These are phyloP conservation scores for Bidens hawaiensis DNA, from an alignment of 140 eudicot species.

Conservation along the genomic window DNA sequence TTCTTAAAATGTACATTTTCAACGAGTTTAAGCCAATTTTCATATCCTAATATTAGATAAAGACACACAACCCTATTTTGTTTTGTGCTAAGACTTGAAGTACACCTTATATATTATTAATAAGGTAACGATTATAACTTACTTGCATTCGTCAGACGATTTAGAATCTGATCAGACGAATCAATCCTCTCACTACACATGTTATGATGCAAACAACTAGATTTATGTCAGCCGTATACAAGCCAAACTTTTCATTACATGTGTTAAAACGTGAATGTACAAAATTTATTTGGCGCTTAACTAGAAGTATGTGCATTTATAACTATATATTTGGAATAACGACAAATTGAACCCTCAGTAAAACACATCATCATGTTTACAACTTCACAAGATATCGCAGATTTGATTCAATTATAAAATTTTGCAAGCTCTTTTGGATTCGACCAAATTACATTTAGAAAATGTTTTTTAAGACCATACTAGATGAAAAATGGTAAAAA, in stretches of 20 bases:
- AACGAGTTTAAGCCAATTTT: neutral
- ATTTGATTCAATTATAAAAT: too few relatives aligned
- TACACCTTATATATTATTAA: neutral
- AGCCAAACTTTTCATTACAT: neutral
- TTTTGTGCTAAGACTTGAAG: neutral
- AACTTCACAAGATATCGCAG: too few relatives aligned
- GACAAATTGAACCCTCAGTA: too few relatives aligned
- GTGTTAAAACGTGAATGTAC: neutral
- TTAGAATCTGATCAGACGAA: neutral
- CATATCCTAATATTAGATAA: neutral
- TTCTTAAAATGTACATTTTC: neutral
- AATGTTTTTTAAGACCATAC: too few relatives aligned
- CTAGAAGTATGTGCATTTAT: neutral
- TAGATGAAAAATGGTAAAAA: too few relatives aligned
- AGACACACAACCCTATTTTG: too few relatives aligned
- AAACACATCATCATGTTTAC: too few relatives aligned
- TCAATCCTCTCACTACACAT: neutral
- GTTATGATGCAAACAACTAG: neutral
- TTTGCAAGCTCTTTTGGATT: too few relatives aligned
- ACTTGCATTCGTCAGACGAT: neutral
- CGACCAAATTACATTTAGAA: too few relatives aligned
- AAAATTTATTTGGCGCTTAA: too few relatives aligned
- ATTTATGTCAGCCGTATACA: neutral
- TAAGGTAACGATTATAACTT: neutral
- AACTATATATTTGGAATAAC: too few relatives aligned